Percentiles rank a stretch among this genome's conserved stretches.
phyloP scores from a whole-genome alignment of 768 basidiomycete species.

The Pholiota conissans region DNA sequence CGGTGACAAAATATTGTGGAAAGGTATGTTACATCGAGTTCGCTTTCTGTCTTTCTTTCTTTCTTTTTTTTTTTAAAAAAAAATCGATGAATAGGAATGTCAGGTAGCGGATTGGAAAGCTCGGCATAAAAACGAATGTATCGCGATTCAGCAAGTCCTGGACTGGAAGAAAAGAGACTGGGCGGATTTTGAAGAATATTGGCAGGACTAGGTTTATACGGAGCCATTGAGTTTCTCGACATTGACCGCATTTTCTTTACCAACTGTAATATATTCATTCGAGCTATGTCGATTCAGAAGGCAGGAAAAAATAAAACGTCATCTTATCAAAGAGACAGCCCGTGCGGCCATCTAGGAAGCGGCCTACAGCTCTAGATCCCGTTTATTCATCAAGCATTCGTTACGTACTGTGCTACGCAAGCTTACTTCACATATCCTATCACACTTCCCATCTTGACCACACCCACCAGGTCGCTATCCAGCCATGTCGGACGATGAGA shows the following conservation, averaged over 20 bases:
- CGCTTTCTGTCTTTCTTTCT: not conserved
- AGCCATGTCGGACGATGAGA: not conserved
- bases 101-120: slow-evolving; percentile 21
- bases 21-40: slow-evolving; percentile 15
- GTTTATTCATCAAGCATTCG: too few relatives aligned
- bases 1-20: slow-evolving; percentile 21
- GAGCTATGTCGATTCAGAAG: too few relatives aligned
- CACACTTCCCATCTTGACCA: not conserved
- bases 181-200: slow-evolving; percentile 18
- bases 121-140: slow-evolving; percentile 25
- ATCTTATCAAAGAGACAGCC: too few relatives aligned
- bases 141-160: slow-evolving; percentile 19
- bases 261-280: too few relatives aligned
- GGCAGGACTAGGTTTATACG: slow-evolving; percentile 5
- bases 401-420: too few relatives aligned
- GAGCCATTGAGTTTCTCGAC: too few relatives aligned
- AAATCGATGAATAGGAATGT: slow-evolving; percentile 18
- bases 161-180: slow-evolving; percentile 27
- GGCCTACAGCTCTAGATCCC: too few relatives aligned
- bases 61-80: not conserved
- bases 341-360: too few relatives aligned
- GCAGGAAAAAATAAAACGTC: too few relatives aligned
- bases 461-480: not conserved
- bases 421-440: not conserved
- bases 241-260: too few relatives aligned